Evolutionary conservation across 345 rosid genomes (phyloP).

Genomic region (Salix purpurea): DNA sequence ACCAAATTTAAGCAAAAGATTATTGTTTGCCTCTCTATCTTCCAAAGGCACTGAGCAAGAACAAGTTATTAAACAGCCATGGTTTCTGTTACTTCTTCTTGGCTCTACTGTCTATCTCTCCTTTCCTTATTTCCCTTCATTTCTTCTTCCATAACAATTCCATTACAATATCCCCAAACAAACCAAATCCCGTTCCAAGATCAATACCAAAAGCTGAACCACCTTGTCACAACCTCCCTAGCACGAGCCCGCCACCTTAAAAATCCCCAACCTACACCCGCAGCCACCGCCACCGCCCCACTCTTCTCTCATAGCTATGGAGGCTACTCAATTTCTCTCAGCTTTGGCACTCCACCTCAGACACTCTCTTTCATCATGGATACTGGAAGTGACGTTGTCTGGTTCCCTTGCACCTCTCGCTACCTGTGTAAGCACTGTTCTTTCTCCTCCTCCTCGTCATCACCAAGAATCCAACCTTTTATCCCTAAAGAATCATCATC

Average conservation of each 20-base stretch:
- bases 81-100: too few species aligned
- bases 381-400: constrained; percentile 33
- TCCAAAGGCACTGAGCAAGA: too few species aligned
- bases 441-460: constrained; percentile 3
- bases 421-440: constrained; percentile 36
- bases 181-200: too few species aligned
- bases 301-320: constrained; percentile 24
- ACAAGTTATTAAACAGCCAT: neutral
- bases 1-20: too few species aligned
- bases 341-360: constrained; percentile 32
- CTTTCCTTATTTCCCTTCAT: too few species aligned
- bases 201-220: constrained; percentile 23
- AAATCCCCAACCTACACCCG: constrained; percentile 6
- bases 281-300: neutral
- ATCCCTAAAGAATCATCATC: constrained; percentile 34
- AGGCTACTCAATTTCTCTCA: constrained; percentile 25
- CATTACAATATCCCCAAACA: too few species aligned
- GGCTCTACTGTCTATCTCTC: too few species aligned
- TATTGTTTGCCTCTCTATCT: too few species aligned
- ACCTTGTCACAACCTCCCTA: constrained; percentile 27
- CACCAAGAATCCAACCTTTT: constrained; percentile 9
- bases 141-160: too few species aligned
- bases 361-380: constrained; percentile 26
- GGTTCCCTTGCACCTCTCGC: constrained; percentile 41
- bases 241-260: constrained; percentile 38